Base-by-base conservation (phyloP, 768 basidiomycete genomes). In the Trametes elegans region DNA sequence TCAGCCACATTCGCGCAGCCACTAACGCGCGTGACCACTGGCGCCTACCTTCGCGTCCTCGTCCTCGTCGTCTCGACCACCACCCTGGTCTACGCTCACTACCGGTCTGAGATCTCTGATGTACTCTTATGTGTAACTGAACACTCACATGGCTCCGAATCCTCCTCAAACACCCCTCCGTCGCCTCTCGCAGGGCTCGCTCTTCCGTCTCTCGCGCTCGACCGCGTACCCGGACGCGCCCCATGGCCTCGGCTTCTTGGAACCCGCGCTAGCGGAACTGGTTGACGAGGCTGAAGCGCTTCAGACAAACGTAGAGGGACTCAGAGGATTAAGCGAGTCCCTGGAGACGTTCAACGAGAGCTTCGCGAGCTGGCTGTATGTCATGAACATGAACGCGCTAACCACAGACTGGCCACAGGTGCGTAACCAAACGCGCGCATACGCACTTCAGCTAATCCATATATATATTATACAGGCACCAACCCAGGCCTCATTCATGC, bases 361-460 rank as follows among this genome's bases (percentile, higher is more conserved):
- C 13, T 96, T 98, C 65, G 89, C 94, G 13, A 92, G 90, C 66
- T 95, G 85, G 81, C 71, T 96, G 10, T 95, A 94, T 67, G 83
- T 87, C 21, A 86, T 95, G 83, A 88, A 91, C 66, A 96, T 98
- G 92, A 93, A 95, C 66, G 85, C 92, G 2, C 79, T 96, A 53
- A 93, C 93, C n/a, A 85, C 85, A 0, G 94, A 97, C 67, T 97
- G 93, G 93, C 84, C 82, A 0, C 88, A 94, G 78, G 92, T 58
- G 57, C 28, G 40, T 14, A n/a, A 21, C 87, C 58, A 54, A 29
- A 28, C 28, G 23, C 35, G 6, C 42, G 7, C 6, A 10, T 51
- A n/a, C 14, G 35, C 13, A 11, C 21, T 7, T 14, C 52, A 36
- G 26, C 28, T 36, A 18, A 7, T 16, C 2, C 18, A 13, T 3